These are phyloP conservation scores for Amauroascus verrucosus DNA, from an alignment of 2,329 filamentous ascomycete genomes.

Conservation along the genomic window DNA sequence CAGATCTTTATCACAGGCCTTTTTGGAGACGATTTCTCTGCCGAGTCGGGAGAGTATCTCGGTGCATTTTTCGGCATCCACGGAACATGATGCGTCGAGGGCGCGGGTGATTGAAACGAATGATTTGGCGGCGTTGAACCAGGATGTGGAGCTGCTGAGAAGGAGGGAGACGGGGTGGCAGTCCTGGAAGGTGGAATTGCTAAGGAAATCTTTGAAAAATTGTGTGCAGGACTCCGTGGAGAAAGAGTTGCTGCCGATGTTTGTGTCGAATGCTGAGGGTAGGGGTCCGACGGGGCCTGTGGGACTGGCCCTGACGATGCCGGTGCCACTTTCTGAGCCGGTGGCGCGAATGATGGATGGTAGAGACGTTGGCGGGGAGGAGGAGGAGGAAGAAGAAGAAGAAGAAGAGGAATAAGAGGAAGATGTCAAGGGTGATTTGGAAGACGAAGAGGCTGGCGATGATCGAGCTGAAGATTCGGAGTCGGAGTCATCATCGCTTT, in stretches of 20 bases:
- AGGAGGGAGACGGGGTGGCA: slow-evolving; percentile 82
- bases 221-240: slow-evolving; percentile 39
- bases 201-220: slow-evolving; percentile 58
- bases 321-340: neutral
- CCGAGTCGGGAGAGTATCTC: slow-evolving; percentile 56
- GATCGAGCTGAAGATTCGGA: neutral
- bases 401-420: no score
- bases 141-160: slow-evolving; percentile 69
- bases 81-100: slow-evolving; percentile 67
- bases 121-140: slow-evolving; percentile 69
- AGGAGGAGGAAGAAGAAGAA: neutral
- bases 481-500: neutral
- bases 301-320: slow-evolving; percentile 15
- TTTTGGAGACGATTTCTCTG: slow-evolving; percentile 48
- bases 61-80: slow-evolving; percentile 56
- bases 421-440: no score
- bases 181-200: slow-evolving; percentile 53
- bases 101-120: slow-evolving; percentile 62
- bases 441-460: neutral
- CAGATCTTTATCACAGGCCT: slow-evolving; percentile 65
- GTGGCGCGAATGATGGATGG: neutral
- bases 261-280: slow-evolving; percentile 58
- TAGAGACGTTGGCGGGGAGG: neutral
- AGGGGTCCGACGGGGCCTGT: slow-evolving; percentile 30
- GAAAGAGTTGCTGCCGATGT: slow-evolving; percentile 51